These are phyloP conservation scores for Colletotrichum brevisporum DNA, from an alignment of 2,329 filamentous ascomycete species.

Conservation along the genomic window DNA sequence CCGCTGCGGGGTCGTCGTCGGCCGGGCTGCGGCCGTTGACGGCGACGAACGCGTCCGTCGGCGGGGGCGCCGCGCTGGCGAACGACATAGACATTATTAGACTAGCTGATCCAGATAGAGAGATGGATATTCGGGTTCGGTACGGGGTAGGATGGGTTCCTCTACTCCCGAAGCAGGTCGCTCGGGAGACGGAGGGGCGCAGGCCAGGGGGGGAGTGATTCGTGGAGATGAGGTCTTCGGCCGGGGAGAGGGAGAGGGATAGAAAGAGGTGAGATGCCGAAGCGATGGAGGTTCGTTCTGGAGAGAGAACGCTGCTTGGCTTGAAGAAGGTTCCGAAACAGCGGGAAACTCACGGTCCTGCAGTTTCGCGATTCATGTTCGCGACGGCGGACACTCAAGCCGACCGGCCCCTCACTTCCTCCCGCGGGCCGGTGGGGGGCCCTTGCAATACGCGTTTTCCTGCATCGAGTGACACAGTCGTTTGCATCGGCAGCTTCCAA, in stretches of 20 bases:
- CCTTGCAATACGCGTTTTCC: background rate
- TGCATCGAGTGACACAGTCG: background rate
- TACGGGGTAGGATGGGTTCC: background rate
- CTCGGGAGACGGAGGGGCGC: constrained; percentile 11
- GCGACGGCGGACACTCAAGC: background rate
- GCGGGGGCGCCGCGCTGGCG: constrained; percentile 2
- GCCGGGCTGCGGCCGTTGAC: background rate
- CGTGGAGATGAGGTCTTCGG: constrained; percentile 8
- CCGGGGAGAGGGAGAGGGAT: background rate
- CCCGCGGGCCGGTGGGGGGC: constrained; percentile 5
- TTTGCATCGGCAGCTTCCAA: too few relatives aligned
- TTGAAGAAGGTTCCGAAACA: constrained; percentile 16
- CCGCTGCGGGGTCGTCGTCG: background rate
- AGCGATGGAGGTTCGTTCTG: constrained; percentile 1
- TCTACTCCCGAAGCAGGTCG: constrained; percentile 6
- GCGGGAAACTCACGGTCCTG: constrained; percentile 2
- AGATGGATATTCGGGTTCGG: too few relatives aligned
- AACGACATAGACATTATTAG: constrained; percentile 12
- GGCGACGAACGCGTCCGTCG: constrained; percentile 8
- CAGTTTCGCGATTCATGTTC: constrained; percentile 12
- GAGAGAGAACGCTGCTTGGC: background rate
- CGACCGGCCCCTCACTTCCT: constrained; percentile 29
- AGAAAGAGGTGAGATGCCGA: constrained; percentile 18
- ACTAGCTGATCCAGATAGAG: background rate
- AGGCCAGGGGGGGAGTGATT: too few relatives aligned